Base-by-base conservation (phyloP, 164 flowering plant species). In the Brasenia schreberi region DNA sequence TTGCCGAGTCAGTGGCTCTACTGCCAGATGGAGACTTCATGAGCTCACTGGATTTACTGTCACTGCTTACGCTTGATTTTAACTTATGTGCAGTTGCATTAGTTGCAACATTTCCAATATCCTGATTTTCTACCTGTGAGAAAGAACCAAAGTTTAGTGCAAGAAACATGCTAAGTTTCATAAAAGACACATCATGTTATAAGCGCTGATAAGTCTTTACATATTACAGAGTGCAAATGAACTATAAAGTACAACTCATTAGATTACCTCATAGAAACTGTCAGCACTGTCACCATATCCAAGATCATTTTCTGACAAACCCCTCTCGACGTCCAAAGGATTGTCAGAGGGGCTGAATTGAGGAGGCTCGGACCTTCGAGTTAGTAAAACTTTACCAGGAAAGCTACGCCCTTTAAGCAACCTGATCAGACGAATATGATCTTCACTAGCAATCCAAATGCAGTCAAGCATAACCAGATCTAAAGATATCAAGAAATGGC, bases 1-100 rank as follows among this genome's bases (percentile, higher is more conserved):
- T 85, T 19, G 96, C 96, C 61, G 97, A 83, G 81, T 93, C 98
- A 43, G 96, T 87, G 65, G 94, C 84, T 81, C 96, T 86, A 61
- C 89, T 83, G 64, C 92, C 96, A 71, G 81, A 69, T 4, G 73
- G 11, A 27, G 81, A 60, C 71, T 81, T 87, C 45, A 77, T 88
- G 19, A 64, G 72, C 65, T 85, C 92, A 69, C 74, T 77, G 59
- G 85, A 68, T 5, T 78, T 33, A 63, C 59, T 75, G 63, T 87
- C 91, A 43, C 67, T 63, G 64, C 69, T 75, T 63, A 83, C 66
- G 61, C 64, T 45, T 7, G 86, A 77, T 43, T 82, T 87, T 61
- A 75, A 64, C 71, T 83, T 81, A 63, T 67, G 75, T 19, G 5
- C 66, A 64, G 66, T 59, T 45, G 77, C 60, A 71, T 70, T 77